phyloP scores from a whole-genome alignment of 1,284 basidiomycete species.

The Pyrrhoderma noxium region DNA sequence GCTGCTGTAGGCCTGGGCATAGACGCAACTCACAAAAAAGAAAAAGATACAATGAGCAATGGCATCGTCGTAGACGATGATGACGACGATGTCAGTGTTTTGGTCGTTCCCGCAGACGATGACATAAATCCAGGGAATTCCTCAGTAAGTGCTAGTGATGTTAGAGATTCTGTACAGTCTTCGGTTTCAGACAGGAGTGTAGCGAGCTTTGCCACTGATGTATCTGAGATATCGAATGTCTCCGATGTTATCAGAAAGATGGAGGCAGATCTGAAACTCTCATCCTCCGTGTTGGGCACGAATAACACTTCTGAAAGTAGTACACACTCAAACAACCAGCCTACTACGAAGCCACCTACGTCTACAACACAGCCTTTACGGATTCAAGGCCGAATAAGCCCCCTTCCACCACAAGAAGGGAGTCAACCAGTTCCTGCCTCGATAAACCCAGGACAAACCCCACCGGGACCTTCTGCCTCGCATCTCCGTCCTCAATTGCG shows the following conservation, averaged over 20 bases:
- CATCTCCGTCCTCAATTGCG: constrained; percentile 14
- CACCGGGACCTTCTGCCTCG: constrained; percentile 13
- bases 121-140: not conserved
- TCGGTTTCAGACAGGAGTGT: constrained; percentile 1
- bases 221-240: constrained; percentile 8
- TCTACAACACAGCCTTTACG: constrained; percentile 13
- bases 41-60: not conserved
- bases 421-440: not conserved
- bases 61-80: constrained; percentile 18
- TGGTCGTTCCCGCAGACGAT: constrained; percentile 8
- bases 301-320: not conserved
- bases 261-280: constrained; percentile 9
- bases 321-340: not conserved
- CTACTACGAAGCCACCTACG: not conserved
- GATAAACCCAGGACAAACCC: constrained; percentile 8
- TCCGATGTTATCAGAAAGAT: constrained; percentile 14
- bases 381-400: not conserved
- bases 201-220: constrained; percentile 3
- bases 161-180: constrained; percentile 11
- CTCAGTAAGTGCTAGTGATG: not conserved
- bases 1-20: not conserved
- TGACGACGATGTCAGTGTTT: constrained; percentile 11
- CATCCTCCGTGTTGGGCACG: not conserved
- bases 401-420: not conserved
- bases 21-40: not conserved